Evolutionary conservation across 2,329 filamentous ascomycete species (phyloP).

Genomic region (Fusarium robinianum): DNA sequence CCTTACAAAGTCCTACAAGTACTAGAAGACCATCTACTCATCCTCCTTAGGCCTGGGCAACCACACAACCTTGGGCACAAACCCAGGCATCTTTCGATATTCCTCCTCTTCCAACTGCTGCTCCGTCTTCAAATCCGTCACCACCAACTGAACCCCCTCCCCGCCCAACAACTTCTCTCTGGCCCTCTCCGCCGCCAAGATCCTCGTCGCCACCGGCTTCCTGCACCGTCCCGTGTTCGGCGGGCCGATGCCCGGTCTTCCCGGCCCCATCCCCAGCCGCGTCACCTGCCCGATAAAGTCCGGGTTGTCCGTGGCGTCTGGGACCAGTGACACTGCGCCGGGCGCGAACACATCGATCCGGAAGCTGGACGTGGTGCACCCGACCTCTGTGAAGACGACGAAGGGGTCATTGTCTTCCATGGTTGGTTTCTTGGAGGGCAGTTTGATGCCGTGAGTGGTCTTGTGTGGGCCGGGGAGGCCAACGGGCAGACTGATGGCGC

Average conservation of each 20-base stretch:
- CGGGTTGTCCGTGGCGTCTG: constrained; percentile 2
- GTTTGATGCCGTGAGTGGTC: no score
- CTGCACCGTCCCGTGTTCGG: background rate
- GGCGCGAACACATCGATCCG: constrained; percentile 9
- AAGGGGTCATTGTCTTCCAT: constrained; percentile 1
- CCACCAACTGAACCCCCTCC: background rate
- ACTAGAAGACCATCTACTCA: no score
- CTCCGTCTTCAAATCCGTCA: background rate
- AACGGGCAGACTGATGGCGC: constrained; percentile 2
- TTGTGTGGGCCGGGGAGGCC: background rate
- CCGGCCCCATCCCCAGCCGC: constrained; percentile 7
- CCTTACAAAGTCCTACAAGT: no score
- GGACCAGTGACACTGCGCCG: background rate
- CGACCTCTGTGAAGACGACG: constrained; percentile 5
- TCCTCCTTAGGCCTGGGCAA: no score
- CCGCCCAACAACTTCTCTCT: background rate
- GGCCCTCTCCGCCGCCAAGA: background rate
- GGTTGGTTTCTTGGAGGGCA: background rate
- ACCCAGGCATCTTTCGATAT: background rate
- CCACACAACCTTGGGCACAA: background rate
- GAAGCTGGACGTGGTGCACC: constrained; percentile 9
- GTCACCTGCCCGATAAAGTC: constrained; percentile 12
- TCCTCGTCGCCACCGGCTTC: background rate
- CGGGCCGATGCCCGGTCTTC: background rate
- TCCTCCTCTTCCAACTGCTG: background rate